Base-by-base conservation (phyloP, 2,329 filamentous ascomycete species). In the Colletotrichum horii region DNA sequence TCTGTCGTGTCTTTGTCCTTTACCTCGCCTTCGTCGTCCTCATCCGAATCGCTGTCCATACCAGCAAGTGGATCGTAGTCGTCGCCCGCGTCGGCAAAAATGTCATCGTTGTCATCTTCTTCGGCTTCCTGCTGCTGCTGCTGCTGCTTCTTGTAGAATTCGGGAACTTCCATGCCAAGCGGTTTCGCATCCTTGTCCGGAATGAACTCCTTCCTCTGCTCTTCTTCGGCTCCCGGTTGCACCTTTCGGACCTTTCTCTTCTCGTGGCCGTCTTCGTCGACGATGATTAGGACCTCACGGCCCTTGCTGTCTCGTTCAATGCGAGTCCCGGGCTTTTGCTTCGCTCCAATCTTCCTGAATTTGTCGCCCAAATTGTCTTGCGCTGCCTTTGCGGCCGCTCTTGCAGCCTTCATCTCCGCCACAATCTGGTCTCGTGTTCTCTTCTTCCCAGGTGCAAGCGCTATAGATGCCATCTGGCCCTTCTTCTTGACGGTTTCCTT, bases 31-130 rank as follows among this genome's bases (percentile, higher is more conserved):
- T 86, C 84, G 48, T 86, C 85, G 1, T 85, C 85, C 3, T 85
- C 85, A 22, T 88, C 86, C 19, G 85, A 86, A 24, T 78, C 85
- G 34, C 83, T 82, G 16, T 84, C 88, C 78, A 94, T 84, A 8
- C 88, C 92, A 4, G 91, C 92, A 56, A 94, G 83, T 2, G 93
- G 93, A 80, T 94, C 89, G 80, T 94, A 94, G 79, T 94, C 92
- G 72, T 92, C 91, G 4, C 90, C 92, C 1, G 87, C 91, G 69
- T 90, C 91, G 52, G 91, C 92, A 77, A 94, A 94, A 9, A 94
- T 94, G 78, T 93, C 87, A 28, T 91, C 82, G 68, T 94, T 88
- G 72, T 91, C 87, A 48, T 91, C 87, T 26, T 91, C 87, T 24
- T 91, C 88, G 77, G 88, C 84, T 75, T 90, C 85, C 72, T 84